phyloP scores from a whole-genome alignment of 768 basidiomycete genomes.

The Kwoniella botswanensis region DNA sequence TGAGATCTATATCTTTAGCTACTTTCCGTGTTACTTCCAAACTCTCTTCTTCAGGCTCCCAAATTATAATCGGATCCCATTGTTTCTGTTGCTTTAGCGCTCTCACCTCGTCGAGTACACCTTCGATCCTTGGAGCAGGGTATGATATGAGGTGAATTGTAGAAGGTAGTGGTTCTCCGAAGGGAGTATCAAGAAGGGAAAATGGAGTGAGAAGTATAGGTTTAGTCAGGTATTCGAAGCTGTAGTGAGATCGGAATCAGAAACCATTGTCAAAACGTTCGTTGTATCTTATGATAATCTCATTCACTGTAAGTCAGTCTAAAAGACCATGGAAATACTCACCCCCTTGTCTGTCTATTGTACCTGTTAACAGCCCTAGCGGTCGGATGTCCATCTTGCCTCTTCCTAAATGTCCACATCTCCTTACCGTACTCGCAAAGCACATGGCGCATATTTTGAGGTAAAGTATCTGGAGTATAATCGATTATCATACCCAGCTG shows the following conservation, averaged over 20 bases:
- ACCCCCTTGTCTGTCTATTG: conserved; percentile 28
- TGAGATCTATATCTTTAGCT: conserved; percentile 21
- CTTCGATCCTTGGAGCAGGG: conserved; percentile 18
- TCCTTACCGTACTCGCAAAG: conserved; percentile 32
- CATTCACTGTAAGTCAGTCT: not conserved
- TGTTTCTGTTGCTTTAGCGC: conserved; percentile 2
- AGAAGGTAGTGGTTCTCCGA: conserved; percentile 22
- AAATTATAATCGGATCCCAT: conserved; percentile 40
- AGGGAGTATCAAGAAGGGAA: conserved; percentile 23
- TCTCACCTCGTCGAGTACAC: conserved; percentile 27
- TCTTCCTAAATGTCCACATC: conserved; percentile 35
- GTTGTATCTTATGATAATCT: not conserved
- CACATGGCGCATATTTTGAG: conserved; percentile 16
- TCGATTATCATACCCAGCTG: conserved; percentile 43
- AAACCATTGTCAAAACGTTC: not conserved
- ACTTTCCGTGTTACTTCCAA: conserved; percentile 24
- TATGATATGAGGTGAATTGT: conserved; percentile 42
- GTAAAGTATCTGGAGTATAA: conserved; percentile 32
- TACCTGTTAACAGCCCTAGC: conserved; percentile 41
- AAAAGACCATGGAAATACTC: not conserved
- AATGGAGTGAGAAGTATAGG: conserved; percentile 33
- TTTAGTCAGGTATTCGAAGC: conserved; percentile 40
- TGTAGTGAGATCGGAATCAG: not conserved
- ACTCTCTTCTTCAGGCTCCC: conserved; percentile 40
- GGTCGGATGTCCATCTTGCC: conserved; percentile 36